A percentile compares a stretch with the other conserved stretches of the same genome.
Evolutionary conservation across 2,329 filamentous ascomycete species (phyloP).

Genomic region (Incumbomyces lentus): DNA sequence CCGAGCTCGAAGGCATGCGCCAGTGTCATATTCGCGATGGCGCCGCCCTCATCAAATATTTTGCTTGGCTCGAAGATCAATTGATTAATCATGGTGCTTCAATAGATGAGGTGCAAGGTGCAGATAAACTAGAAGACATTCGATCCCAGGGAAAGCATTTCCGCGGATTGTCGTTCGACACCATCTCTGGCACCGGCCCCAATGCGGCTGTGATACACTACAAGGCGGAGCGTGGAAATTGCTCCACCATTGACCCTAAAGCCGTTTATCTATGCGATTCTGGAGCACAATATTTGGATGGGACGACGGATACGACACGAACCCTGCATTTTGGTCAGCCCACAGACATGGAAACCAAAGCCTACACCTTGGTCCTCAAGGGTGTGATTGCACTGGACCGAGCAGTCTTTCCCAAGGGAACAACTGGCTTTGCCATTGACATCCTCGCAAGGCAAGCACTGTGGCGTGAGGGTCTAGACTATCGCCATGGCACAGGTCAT

Average conservation of each 20-base stretch:
- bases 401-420: conserved; percentile 86
- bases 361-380: conserved; percentile 90
- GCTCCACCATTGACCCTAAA: conserved; percentile 71
- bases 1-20: conserved; percentile 84
- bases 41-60: conserved; percentile 80
- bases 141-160: conserved; percentile 58
- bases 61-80: conserved; percentile 92
- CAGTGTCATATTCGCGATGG: conserved; percentile 89
- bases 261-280: conserved; percentile 93
- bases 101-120: conserved; percentile 82
- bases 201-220: conserved; percentile 97
- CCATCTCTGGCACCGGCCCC: conserved; percentile 86
- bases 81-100: conserved; percentile 60
- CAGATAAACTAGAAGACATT: conserved; percentile 70
- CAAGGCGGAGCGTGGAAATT: conserved; percentile 72
- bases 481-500: conserved; percentile 91
- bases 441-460: conserved; percentile 78
- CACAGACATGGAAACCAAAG: conserved; percentile 69
- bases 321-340: conserved; percentile 87
- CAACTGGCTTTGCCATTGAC: conserved; percentile 86
- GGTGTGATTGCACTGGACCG: conserved; percentile 82
- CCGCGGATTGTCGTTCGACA: conserved; percentile 85
- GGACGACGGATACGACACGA: conserved; percentile 89
- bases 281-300: conserved; percentile 89
- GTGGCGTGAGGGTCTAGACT: conserved; percentile 89